phyloP scores from a whole-genome alignment of 768 basidiomycete species.

The Rickenella mellea region DNA sequence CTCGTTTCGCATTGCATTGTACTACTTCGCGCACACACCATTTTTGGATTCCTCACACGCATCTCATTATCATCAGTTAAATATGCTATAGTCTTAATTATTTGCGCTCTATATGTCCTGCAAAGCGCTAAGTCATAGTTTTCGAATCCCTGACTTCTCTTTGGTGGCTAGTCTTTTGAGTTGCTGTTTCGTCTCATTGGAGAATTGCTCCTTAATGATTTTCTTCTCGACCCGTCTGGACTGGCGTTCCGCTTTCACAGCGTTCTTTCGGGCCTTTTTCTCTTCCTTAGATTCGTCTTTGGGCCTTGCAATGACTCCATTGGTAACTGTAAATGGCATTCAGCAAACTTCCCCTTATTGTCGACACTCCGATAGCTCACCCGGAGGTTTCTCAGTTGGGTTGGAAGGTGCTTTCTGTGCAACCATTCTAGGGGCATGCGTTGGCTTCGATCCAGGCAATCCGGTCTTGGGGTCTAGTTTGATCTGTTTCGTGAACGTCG shows the following conservation, averaged over 20 bases:
- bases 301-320: conserved; percentile 57
- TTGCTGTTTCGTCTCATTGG: conserved; percentile 53
- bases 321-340: conserved; percentile 37
- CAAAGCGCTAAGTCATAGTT: conserved; percentile 23
- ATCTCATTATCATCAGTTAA: neutral
- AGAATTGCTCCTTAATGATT: conserved; percentile 51
- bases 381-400: no score
- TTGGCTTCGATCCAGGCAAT: conserved; percentile 53
- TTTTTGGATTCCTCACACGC: neutral
- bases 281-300: conserved; percentile 71
- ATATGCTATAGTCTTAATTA: neutral
- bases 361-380: no score
- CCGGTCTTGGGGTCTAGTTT: conserved; percentile 69
- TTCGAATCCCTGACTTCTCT: conserved; percentile 37
- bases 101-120: no score
- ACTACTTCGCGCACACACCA: neutral
- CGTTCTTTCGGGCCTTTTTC: conserved; percentile 63
- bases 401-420: no score
- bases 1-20: neutral
- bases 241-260: conserved; percentile 59
- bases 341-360: no score
- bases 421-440: no score
- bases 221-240: conserved; percentile 61
- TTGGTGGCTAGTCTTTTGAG: conserved; percentile 36
- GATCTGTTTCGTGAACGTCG: conserved; percentile 51